A percentile compares a stretch with the other conserved stretches of the same genome.
Evolutionary conservation across 148 eudicot species (phyloP).

Genomic region (Polygonum maritimum): DNA sequence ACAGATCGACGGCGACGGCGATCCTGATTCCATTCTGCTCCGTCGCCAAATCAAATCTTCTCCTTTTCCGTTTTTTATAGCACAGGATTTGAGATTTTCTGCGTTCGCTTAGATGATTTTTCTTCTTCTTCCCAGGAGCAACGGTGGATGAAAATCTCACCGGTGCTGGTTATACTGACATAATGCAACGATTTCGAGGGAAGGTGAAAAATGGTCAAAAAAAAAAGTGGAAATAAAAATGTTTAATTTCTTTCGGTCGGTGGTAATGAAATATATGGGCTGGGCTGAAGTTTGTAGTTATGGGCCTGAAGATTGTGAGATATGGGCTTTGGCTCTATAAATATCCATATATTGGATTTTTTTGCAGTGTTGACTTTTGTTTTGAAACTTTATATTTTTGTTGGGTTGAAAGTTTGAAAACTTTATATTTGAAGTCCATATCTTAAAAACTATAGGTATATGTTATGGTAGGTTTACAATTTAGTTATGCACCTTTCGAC

Average conservation of each 20-base stretch:
- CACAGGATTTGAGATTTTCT: neutral
- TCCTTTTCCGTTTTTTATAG: neutral
- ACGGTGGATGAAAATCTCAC: neutral
- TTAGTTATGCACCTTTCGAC: too few species aligned
- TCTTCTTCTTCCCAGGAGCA: neutral
- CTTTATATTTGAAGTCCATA: too few species aligned
- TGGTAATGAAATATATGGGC: neutral
- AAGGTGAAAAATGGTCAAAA: too few species aligned
- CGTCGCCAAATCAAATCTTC: neutral
- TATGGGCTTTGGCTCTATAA: too few species aligned
- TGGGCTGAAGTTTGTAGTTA: neutral
- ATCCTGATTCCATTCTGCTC: constrained; percentile 12
- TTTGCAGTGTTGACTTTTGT: neutral
- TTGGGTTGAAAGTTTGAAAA: too few species aligned
- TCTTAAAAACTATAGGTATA: too few species aligned
- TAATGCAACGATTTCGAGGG: neutral
- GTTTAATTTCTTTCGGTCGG: neutral
- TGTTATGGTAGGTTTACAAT: too few species aligned
- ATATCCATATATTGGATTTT: too few species aligned
- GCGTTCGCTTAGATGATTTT: neutral
- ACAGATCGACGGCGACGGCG: neutral
- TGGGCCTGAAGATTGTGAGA: neutral
- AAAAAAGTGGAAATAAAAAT: neutral
- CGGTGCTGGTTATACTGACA: neutral
- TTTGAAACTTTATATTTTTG: too few species aligned